A percentile compares a stretch with the other conserved stretches of the same genome.
Evolutionary conservation across 495 filamentous ascomycete species (phyloP).

Genomic region (Talaromyces trachyspermus): DNA sequence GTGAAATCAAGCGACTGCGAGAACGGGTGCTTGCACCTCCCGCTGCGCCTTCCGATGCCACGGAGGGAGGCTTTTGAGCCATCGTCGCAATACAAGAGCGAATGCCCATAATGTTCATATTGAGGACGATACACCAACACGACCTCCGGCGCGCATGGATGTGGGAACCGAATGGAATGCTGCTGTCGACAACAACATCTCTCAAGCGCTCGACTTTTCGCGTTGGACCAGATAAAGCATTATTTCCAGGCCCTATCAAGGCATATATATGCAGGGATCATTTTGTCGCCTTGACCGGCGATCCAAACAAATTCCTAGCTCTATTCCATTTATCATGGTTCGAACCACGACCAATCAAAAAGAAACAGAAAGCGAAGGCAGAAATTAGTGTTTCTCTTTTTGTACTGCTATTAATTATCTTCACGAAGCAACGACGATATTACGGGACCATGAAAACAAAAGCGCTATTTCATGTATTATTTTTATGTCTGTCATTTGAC

Average conservation of each 20-base stretch:
- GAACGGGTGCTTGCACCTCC: slow-evolving; percentile 43
- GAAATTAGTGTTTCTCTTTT: too few species aligned
- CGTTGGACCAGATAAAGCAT: slow-evolving; percentile 37
- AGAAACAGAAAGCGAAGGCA: background rate
- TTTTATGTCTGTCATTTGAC: too few species aligned
- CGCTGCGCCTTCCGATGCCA: slow-evolving; percentile 21
- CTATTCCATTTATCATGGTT: too few species aligned
- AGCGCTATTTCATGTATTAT: background rate
- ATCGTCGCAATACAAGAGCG: slow-evolving; percentile 39
- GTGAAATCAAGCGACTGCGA: slow-evolving; percentile 74
- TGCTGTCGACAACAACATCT: slow-evolving; percentile 31
- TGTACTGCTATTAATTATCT: slow-evolving; percentile 3
- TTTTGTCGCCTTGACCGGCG: too few species aligned
- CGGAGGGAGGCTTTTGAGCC: slow-evolving; percentile 33
- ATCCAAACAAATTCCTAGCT: too few species aligned
- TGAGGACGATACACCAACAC: slow-evolving; percentile 30
- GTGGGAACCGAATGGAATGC: slow-evolving; percentile 36
- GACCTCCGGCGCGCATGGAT: slow-evolving; percentile 21
- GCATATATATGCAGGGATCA: background rate
- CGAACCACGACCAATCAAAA: background rate
- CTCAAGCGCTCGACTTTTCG: slow-evolving; percentile 38
- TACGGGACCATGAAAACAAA: slow-evolving; percentile 1
- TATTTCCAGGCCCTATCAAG: too few species aligned
- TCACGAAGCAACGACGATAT: slow-evolving; percentile 7
- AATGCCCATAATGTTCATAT: slow-evolving; percentile 41